phyloP scores from a whole-genome alignment of 441 rosid species.

The Metrosideros polymorpha region DNA sequence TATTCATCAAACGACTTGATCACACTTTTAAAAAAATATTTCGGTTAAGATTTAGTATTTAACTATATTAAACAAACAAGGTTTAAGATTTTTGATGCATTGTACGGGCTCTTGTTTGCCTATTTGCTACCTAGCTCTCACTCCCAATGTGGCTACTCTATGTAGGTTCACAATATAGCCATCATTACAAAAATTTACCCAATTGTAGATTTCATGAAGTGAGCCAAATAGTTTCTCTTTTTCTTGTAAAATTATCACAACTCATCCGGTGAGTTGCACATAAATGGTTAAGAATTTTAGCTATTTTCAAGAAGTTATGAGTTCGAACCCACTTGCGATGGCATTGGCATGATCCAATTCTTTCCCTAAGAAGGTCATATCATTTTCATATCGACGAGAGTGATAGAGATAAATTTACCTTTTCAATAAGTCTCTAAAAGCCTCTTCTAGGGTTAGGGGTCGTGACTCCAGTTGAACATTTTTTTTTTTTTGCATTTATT shows the following conservation, averaged over 20 bases:
- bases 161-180: neutral
- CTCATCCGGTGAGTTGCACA: rapidly evolving
- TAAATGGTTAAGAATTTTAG: neutral
- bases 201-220: rapidly evolving
- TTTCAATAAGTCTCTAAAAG: neutral
- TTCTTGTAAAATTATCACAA: neutral
- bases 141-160: neutral
- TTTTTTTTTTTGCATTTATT: no score
- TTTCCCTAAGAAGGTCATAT: neutral
- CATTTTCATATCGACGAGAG: no score
- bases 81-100: neutral
- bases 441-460: neutral
- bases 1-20: neutral
- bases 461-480: neutral
- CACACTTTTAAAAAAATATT: neutral
- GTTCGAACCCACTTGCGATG: neutral
- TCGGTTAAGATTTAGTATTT: neutral
- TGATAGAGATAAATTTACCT: neutral
- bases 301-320: neutral
- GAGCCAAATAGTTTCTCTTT: neutral
- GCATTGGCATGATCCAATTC: neutral
- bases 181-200: neutral
- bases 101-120: neutral
- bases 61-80: neutral
- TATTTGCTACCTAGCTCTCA: neutral